Base-by-base conservation (phyloP, 2,329 filamentous ascomycete genomes). In the Fonsecaea multimorphosa region DNA sequence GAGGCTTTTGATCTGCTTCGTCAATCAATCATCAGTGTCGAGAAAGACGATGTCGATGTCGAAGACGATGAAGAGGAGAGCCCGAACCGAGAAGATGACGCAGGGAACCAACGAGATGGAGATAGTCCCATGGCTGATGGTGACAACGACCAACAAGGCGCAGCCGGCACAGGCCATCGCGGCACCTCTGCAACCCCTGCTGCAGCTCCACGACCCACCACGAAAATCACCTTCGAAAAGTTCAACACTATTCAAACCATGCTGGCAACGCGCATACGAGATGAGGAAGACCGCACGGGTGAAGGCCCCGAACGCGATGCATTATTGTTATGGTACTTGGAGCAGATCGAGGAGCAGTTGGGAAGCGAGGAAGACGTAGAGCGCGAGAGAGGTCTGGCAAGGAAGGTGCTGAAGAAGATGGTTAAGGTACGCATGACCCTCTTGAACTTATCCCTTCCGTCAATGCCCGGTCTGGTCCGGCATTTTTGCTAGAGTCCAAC, bases 31-130 rank as follows among this genome's bases (percentile, higher is more conserved):
- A 97, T 99, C 73, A 95, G 91, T 1, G 95, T 99, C 29, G 95
- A 99, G 79, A 95, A 98, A 75, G 95, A 99, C 73, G 95, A 99
- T 73, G 89, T 99, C 16, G 94, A 98, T 75, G 89, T 99, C 67
- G 92, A 97, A 60, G 93, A 93, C 5, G 89, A 92, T 2, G 90
- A 91, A 22, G 86, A 87, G 22, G 82, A 81, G 78, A 14, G 73
- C 73, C 78, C 74, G n/a, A 77, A 65, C 65, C 81, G 81, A 68
- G 82, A 83, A 67, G 77, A 80, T 32, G 51, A 57, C 5, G 64
- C 83, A 79, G 51, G 80, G 75, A 29, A 38, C 9, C 73, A 67
- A 24, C 79, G 79, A 16, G 78, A 85, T 72, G 80, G 81, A 49
- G 78, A 86, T 68, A 82, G 81, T 40, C 80, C 83, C 2, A 86